Percentiles rank a stretch among this genome's conserved stretches.
Evolutionary conservation across 2,329 filamentous ascomycete species (phyloP).

Genomic region (Trichoderma sp.): DNA sequence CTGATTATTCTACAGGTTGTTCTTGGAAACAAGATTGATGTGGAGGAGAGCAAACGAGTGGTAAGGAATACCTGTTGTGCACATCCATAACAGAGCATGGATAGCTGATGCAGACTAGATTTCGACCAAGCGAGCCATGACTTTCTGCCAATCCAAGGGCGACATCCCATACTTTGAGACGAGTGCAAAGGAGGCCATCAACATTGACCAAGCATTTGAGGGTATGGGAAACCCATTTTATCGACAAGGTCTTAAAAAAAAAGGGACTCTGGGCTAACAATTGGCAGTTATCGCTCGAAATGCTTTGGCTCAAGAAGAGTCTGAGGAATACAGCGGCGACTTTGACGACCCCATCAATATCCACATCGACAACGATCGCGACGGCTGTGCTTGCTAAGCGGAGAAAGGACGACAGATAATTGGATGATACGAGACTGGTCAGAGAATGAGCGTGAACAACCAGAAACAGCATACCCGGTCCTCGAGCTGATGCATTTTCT

Average conservation of each 20-base stretch:
- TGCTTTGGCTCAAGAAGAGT: constrained; percentile 93
- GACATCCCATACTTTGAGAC: constrained; percentile 99
- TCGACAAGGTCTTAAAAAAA: background rate
- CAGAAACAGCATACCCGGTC: constrained; percentile 19
- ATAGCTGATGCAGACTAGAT: constrained; percentile 54
- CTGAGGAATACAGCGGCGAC: constrained; percentile 94
- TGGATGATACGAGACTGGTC: background rate
- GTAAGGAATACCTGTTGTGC: constrained; percentile 42
- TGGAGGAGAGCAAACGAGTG: constrained; percentile 95
- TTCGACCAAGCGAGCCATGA: constrained; percentile 91
- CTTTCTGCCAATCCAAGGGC: constrained; percentile 96
- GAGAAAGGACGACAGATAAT: background rate
- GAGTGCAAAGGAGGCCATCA: constrained; percentile 96
- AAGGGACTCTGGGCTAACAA: background rate
- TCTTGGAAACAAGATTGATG: constrained; percentile 97
- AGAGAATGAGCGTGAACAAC: constrained; percentile 4
- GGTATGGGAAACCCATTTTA: constrained; percentile 41
- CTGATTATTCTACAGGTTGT: constrained; percentile 63
- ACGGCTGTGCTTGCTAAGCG: constrained; percentile 84
- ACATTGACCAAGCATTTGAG: constrained; percentile 81
- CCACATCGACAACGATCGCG: constrained; percentile 88
- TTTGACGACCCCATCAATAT: constrained; percentile 99
- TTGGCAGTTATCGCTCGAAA: constrained; percentile 85
- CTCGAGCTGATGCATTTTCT: constrained; percentile 13
- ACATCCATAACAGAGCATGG: background rate